These are phyloP conservation scores for Mesembryanthemum crystallinum DNA, from an alignment of 148 eudicot species.

Conservation along the genomic window DNA sequence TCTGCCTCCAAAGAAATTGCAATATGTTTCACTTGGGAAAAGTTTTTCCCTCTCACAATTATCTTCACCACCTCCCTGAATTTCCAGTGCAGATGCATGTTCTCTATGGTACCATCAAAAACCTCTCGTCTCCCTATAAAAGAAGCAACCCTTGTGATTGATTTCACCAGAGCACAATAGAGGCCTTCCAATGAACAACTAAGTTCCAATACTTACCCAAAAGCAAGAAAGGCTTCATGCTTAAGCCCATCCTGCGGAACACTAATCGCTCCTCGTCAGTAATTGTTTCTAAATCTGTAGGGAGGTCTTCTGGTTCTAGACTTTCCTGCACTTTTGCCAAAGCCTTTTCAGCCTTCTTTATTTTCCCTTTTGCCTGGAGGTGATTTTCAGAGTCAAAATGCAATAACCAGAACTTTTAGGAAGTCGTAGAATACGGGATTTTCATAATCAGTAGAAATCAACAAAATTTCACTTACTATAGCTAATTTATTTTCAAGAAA, in stretches of 20 bases:
- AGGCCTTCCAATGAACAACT: slow-evolving; percentile 1
- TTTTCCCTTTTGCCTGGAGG: slow-evolving; percentile 73
- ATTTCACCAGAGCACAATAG: not conserved
- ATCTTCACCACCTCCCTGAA: slow-evolving; percentile 82
- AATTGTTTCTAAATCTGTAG: slow-evolving; percentile 79
- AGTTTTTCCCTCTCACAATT: slow-evolving; percentile 57
- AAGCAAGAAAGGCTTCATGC: slow-evolving; percentile 88
- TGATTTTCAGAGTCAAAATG: not conserved
- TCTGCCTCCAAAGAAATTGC: slow-evolving; percentile 83
- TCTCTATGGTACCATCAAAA: slow-evolving; percentile 79
- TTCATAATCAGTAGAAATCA: not conserved
- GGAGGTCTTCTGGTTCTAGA: slow-evolving; percentile 70
- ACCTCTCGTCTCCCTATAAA: slow-evolving; percentile 70
- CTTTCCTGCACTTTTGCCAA: slow-evolving; percentile 62
- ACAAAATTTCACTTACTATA: slow-evolving; percentile 48
- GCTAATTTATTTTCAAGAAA: slow-evolving; percentile 64
- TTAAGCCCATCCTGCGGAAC: slow-evolving; percentile 80
- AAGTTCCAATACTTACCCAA: slow-evolving; percentile 50
- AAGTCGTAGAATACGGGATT: not conserved
- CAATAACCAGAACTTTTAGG: not conserved
- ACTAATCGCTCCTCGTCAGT: slow-evolving; percentile 89
- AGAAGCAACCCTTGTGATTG: slow-evolving; percentile 15
- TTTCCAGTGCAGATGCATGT: slow-evolving; percentile 93
- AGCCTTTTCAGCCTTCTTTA: slow-evolving; percentile 74
- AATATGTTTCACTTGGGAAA: slow-evolving; percentile 71